phyloP scores from a whole-genome alignment of 148 eudicot species.

The Euryodendron excelsum region DNA sequence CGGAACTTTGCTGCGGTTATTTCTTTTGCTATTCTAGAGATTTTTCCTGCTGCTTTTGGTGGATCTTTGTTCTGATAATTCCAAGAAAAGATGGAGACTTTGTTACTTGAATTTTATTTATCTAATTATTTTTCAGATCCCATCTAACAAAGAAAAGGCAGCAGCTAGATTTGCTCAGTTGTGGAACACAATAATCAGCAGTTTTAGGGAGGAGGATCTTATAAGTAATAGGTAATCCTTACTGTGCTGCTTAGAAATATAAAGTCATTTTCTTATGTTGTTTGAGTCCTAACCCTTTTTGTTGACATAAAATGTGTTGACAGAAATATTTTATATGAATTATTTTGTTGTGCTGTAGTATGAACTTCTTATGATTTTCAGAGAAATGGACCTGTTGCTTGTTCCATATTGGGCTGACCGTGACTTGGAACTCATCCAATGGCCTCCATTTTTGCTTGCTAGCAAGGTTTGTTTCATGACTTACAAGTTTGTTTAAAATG shows the following conservation, averaged over 20 bases:
- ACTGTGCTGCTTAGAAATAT: neutral
- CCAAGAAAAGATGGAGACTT: neutral
- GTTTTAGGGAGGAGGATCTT: slow-evolving; percentile 97
- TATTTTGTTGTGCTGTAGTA: neutral
- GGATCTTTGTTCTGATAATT: slow-evolving; percentile 2
- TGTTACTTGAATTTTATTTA: neutral
- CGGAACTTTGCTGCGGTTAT: slow-evolving; percentile 62
- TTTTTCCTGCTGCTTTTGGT: slow-evolving; percentile 2
- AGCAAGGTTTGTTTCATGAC: slow-evolving; percentile 42
- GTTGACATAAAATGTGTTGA: neutral
- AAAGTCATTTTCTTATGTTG: slow-evolving; percentile 14
- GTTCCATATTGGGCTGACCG: slow-evolving; percentile 99
- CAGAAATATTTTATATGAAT: neutral
- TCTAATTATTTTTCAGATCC: slow-evolving; percentile 40
- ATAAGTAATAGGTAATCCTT: slow-evolving; percentile 34
- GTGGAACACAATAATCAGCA: slow-evolving; percentile 95
- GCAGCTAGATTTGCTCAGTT: slow-evolving; percentile 97
- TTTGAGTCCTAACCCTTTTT: too few species aligned
- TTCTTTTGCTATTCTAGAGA: neutral
- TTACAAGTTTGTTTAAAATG: neutral
- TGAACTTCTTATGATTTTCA: slow-evolving; percentile 26
- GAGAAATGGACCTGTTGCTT: slow-evolving; percentile 96
- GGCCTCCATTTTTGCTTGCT: slow-evolving; percentile 98
- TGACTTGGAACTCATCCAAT: slow-evolving; percentile 78
- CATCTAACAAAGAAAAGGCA: slow-evolving; percentile 74